phyloP scores from a whole-genome alignment of 306 rosid species.

The Trichosanthes cucumerina region DNA sequence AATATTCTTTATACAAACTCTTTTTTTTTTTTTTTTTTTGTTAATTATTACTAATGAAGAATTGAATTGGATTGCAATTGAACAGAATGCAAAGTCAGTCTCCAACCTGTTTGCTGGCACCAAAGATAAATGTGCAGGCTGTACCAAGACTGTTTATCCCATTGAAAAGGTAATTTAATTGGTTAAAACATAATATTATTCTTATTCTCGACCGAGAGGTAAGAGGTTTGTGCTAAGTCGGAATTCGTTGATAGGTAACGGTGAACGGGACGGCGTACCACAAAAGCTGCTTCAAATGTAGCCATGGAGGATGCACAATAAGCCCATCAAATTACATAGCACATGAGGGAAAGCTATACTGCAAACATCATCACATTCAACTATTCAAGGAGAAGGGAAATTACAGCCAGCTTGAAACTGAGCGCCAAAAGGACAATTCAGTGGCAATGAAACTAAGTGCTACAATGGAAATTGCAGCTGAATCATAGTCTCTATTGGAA shows the following conservation, averaged over 20 bases:
- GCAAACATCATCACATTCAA: slow-evolving; percentile 94
- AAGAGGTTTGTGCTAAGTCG: too few relatives aligned
- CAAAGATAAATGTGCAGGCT: slow-evolving; percentile 60
- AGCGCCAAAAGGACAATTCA: not conserved
- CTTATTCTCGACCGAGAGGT: too few relatives aligned
- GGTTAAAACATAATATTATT: too few relatives aligned
- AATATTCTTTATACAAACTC: not conserved
- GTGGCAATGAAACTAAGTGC: not conserved
- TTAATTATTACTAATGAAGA: not conserved
- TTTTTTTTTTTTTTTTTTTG: too few relatives aligned
- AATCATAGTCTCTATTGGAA: not conserved
- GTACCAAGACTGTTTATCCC: slow-evolving; percentile 69
- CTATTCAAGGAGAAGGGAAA: slow-evolving; percentile 71
- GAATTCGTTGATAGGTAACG: slow-evolving; percentile 39
- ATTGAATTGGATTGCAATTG: not conserved
- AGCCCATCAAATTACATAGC: slow-evolving; percentile 85
- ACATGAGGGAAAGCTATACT: slow-evolving; percentile 77
- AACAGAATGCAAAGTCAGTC: slow-evolving; percentile 38
- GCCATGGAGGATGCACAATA: slow-evolving; percentile 87
- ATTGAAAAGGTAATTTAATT: slow-evolving; percentile 50
- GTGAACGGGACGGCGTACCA: slow-evolving; percentile 84
- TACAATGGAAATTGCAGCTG: slow-evolving; percentile 9
- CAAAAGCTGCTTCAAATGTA: slow-evolving; percentile 82
- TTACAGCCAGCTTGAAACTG: slow-evolving; percentile 5
- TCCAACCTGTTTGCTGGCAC: slow-evolving; percentile 57